Percentiles rank a stretch among this genome's conserved stretches.
Evolutionary conservation across 352 stramenopile genomes (phyloP).

Genomic region (Phytophthora chlamydospora): DNA sequence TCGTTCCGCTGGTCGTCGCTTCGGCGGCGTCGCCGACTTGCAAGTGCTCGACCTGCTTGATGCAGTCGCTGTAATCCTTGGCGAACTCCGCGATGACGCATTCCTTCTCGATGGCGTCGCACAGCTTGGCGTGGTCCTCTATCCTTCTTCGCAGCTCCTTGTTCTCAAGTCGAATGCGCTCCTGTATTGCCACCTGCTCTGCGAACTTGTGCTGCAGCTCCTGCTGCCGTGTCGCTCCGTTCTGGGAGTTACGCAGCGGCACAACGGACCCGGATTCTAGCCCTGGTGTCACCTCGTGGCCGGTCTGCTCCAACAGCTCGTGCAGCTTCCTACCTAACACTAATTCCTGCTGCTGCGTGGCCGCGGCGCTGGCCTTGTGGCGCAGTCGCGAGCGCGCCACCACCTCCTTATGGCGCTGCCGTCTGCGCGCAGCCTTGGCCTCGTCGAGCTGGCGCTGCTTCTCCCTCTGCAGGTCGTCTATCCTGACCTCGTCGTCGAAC

Average conservation of each 20-base stretch:
- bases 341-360: slow-evolving; percentile 39
- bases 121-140: slow-evolving; percentile 39
- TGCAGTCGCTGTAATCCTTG: slow-evolving; percentile 10
- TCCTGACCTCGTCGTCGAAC: slow-evolving; percentile 30
- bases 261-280: slow-evolving; percentile 9
- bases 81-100: slow-evolving; percentile 11
- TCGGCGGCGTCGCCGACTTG: not conserved
- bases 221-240: slow-evolving; percentile 7
- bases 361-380: slow-evolving; percentile 29
- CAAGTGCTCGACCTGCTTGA: slow-evolving; percentile 6
- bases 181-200: slow-evolving; percentile 36
- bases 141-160: slow-evolving; percentile 38
- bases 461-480: slow-evolving; percentile 25
- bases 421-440: slow-evolving; percentile 33
- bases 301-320: slow-evolving; percentile 30
- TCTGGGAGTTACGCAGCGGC: not conserved
- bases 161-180: slow-evolving; percentile 49
- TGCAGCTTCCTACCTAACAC: slow-evolving; percentile 32
- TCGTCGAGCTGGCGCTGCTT: slow-evolving; percentile 25
- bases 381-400: slow-evolving; percentile 41
- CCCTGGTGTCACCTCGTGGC: slow-evolving; percentile 20
- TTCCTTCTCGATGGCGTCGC: slow-evolving; percentile 36
- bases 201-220: slow-evolving; percentile 27
- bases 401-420: slow-evolving; percentile 43
- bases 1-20: slow-evolving; percentile 9